Evolutionary conservation across 169 alveolate species (phyloP), one percentile per base, ranked within the genome.

Genomic region (Plasmodium cynomolgi): DNA sequence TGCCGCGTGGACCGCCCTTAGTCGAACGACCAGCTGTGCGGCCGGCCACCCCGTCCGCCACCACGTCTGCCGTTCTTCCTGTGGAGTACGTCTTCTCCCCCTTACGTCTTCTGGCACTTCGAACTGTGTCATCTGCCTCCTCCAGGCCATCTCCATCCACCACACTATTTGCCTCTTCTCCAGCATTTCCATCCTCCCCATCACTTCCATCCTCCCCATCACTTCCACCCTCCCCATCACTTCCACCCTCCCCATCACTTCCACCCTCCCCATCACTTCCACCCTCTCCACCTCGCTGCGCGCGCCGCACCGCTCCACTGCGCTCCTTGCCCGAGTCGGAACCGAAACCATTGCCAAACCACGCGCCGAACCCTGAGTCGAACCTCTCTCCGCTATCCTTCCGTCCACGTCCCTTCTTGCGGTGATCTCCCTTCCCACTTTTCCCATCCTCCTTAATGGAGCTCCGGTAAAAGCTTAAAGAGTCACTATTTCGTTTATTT

Each of bases 401-500:
- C 1, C 34, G 13, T 3, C n/a, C n/a, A 9, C 33, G 41, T 8
- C 83, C 83, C 58, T 75, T 75, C 56, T 75, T 75, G 33, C 71
- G 47, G 23, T 41, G 31, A 54, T 39, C 47, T 9, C 13, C 50
- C 39, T 72, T 39, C 6, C 58, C 73, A n/a, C 37, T 20, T n/a
- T 56, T 72, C 1, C 56, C 56, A 17, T 71, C 92, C 20, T 84
- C 72, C 41, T 37, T 84, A 9, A 20, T 23, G 7, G 39, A 72
- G 54, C 17, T 84, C 4, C 23, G 50, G 41, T 84, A 47, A 72
- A 84, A 68, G 20, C 29, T 31, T 31, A 84, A 44, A 4, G 71
- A 58, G 20, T 84, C 92, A 72, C 73, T 84, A 44, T 72, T 84
- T 29, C 29, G 50, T 23, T 84, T 84, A 47, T 84, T 39, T 1